phyloP scores from a whole-genome alignment of 2,329 filamentous ascomycete species.

The Aureobasidium lini region DNA sequence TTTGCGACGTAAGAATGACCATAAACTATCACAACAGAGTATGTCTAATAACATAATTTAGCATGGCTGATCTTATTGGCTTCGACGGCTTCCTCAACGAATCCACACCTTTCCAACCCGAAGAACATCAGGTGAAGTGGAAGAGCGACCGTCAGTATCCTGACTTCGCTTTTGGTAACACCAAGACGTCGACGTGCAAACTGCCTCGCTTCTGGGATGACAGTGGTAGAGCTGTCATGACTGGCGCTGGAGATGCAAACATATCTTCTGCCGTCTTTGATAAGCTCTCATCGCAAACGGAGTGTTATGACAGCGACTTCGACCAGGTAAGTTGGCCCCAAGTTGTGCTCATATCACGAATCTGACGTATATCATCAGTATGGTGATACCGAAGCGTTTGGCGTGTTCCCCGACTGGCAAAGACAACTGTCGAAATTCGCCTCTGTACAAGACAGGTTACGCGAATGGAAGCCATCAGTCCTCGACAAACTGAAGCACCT shows the following conservation, averaged over 20 bases:
- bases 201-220: conserved; percentile 58
- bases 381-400: conserved; percentile 57
- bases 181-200: conserved; percentile 40
- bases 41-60: neutral
- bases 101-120: conserved; percentile 47
- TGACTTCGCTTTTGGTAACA: conserved; percentile 51
- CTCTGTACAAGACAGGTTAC: conserved; percentile 58
- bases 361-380: conserved; percentile 36
- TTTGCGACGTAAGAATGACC: conserved; percentile 41
- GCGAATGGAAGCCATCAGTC: conserved; percentile 56
- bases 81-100: conserved; percentile 55
- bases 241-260: conserved; percentile 14
- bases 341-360: conserved; percentile 15
- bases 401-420: conserved; percentile 56
- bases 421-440: conserved; percentile 59
- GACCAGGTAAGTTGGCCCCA: conserved; percentile 32
- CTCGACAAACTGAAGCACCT: conserved; percentile 51
- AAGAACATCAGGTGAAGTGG: conserved; percentile 52
- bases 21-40: too few relatives aligned
- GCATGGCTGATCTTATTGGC: conserved; percentile 54
- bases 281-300: conserved; percentile 37
- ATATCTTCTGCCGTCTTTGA: conserved; percentile 28
- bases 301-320: conserved; percentile 31
- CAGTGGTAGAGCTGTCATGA: conserved; percentile 32
- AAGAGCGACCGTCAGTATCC: conserved; percentile 49